A percentile compares a stretch with the other conserved stretches of the same genome.
Conservation (phyloP, 106 monocot genomes). For the Vanilla planifolia region DNA sequence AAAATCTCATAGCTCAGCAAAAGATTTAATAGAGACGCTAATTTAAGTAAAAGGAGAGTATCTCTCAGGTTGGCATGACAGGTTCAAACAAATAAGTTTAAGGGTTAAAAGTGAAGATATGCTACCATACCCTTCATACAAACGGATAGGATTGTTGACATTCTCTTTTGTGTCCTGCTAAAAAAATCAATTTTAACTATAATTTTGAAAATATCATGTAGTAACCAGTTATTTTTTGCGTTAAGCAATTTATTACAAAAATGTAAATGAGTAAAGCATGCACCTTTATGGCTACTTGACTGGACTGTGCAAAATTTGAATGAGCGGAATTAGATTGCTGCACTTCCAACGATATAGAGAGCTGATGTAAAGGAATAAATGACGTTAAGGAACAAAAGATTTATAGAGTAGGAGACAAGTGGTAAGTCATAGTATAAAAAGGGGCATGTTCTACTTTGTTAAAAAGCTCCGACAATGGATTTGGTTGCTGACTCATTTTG, state of each 20-base stretch:
- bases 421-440: background rate
- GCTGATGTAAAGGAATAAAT: slow-evolving; percentile 1
- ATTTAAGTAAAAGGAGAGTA: background rate
- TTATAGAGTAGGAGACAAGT: background rate
- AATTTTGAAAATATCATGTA: background rate
- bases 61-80: background rate
- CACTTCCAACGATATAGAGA: slow-evolving; percentile 9
- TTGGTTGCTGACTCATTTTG: slow-evolving; percentile 1
- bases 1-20: background rate
- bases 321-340: background rate
- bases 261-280: background rate
- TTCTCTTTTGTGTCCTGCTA: background rate
- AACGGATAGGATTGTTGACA: background rate
- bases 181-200: background rate
- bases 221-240: background rate
- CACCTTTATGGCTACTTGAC: background rate
- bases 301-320: slow-evolving; percentile 3
- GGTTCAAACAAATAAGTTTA: background rate
- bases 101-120: background rate
- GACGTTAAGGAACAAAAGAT: background rate
- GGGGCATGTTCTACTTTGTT: slow-evolving; percentile 1
- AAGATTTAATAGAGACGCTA: background rate
- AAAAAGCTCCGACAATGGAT: slow-evolving; percentile 9
- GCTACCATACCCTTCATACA: slow-evolving; percentile 4
- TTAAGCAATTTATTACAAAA: background rate